A percentile compares a stretch with the other conserved stretches of the same genome.
Evolutionary conservation across 2,329 filamentous ascomycete genomes (phyloP).

Genomic region (Pseudocercospora musae): DNA sequence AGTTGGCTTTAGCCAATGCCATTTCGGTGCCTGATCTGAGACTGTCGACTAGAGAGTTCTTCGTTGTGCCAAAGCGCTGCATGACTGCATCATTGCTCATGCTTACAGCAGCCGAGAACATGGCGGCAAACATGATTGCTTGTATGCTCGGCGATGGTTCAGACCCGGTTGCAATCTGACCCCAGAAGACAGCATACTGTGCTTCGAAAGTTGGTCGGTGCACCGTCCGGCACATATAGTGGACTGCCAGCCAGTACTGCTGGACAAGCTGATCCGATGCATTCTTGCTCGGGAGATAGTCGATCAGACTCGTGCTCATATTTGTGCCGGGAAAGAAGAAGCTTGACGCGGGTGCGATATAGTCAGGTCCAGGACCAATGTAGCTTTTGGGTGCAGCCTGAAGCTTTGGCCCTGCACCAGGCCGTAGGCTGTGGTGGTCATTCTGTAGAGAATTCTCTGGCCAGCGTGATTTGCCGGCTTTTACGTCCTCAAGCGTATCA

Average conservation of each 20-base stretch:
- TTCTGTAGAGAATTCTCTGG: conserved; percentile 12
- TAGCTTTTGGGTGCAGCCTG: conserved; percentile 44
- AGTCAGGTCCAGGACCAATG: conserved; percentile 62
- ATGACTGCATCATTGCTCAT: conserved; percentile 55
- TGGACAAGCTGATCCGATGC: conserved; percentile 61
- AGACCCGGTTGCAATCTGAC: conserved; percentile 54
- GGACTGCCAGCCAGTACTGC: conserved; percentile 66
- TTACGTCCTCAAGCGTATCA: conserved; percentile 33
- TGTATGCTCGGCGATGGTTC: conserved; percentile 65
- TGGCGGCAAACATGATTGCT: conserved; percentile 64
- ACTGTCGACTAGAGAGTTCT: conserved; percentile 57
- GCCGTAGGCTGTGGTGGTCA: conserved; percentile 23
- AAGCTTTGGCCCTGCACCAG: conserved; percentile 18
- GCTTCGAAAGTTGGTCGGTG: conserved; percentile 65
- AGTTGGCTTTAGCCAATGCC: conserved; percentile 65
- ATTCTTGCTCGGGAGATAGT: conserved; percentile 58
- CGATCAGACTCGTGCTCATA: conserved; percentile 51
- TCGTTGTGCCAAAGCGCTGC: conserved; percentile 55
- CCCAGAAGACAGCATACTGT: conserved; percentile 65
- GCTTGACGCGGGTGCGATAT: conserved; percentile 64
- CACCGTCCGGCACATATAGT: conserved; percentile 64
- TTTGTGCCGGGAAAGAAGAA: conserved; percentile 60
- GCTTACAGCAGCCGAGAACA: conserved; percentile 68
- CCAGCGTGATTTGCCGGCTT: conserved; percentile 26
- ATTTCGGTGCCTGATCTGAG: conserved; percentile 66